Evolutionary conservation across 305 asterid genomes (phyloP).

Genomic region (Solanum aculeatissimum): DNA sequence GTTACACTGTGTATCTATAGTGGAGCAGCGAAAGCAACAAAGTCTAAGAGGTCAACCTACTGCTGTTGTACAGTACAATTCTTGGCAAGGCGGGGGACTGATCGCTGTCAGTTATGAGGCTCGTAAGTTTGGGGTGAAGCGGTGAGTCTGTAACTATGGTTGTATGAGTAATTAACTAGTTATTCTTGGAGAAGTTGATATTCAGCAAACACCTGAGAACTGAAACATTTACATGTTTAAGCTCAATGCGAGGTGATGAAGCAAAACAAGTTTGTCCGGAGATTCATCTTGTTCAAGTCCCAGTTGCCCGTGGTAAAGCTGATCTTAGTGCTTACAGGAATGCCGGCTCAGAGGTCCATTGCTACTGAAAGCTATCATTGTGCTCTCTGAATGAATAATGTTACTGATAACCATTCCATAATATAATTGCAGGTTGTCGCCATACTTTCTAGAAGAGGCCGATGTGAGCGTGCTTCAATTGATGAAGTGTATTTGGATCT

Average conservation of each 20-base stretch:
- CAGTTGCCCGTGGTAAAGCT: slow-evolving; percentile 94
- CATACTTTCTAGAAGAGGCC: slow-evolving; percentile 66
- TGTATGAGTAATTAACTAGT: not conserved
- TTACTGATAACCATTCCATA: slow-evolving; percentile 1
- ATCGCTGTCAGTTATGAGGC: slow-evolving; percentile 97
- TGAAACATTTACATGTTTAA: slow-evolving; percentile 4
- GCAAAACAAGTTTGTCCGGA: slow-evolving; percentile 82
- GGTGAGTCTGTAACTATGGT: slow-evolving; percentile 29
- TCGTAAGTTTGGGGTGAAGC: slow-evolving; percentile 72
- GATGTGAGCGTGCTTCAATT: slow-evolving; percentile 95
- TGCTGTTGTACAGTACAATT: slow-evolving; percentile 92
- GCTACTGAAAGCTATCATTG: not conserved
- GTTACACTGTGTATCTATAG: slow-evolving; percentile 23
- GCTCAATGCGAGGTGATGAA: slow-evolving; percentile 95
- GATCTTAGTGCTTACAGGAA: slow-evolving; percentile 66
- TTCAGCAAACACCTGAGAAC: not conserved
- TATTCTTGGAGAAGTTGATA: not conserved
- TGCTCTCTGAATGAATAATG: not conserved
- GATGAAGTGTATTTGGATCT: slow-evolving; percentile 98
- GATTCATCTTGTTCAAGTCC: slow-evolving; percentile 93
- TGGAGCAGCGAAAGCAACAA: slow-evolving; percentile 86
- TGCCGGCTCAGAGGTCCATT: slow-evolving; percentile 93
- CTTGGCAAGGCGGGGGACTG: slow-evolving; percentile 96
- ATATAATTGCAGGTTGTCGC: slow-evolving; percentile 63
- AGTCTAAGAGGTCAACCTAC: slow-evolving; percentile 73